Evolutionary conservation across 2,329 filamentous ascomycete species (phyloP), one percentile per base, ranked within the genome.

Genomic region (Graphiopsis chlorocephala): DNA sequence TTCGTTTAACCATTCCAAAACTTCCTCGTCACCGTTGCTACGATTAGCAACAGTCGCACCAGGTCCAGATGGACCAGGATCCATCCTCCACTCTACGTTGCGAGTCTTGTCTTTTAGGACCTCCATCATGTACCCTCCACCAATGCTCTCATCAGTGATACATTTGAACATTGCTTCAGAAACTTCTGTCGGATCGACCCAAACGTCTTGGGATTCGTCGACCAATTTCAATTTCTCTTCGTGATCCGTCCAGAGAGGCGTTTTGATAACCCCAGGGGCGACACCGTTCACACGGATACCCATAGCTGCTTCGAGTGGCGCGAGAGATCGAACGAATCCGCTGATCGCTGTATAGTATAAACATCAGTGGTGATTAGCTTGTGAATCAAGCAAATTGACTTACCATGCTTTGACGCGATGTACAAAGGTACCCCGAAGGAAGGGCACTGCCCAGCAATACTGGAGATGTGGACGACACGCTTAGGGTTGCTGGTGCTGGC

Each of bases 111-210:
- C 73, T 69, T 83, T 82, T 3, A 82, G 81, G 0, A 88, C 83
- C 73, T 88, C 86, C 48, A 88, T 70, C 17, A 87, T 79, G 17
- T 79, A 83, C 0, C 84, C 84, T 3, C 82, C 84, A 1, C 72
- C 72, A 48, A 86, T 74, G 31, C 79, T 76, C 20, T 42, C 29
- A 53, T 84, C 82, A 66, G 85, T 82, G 42, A 86, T 75, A 64
- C 85, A 81, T 45, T 80, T 78, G 64, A 87, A 66, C 85, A 88
- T 88, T 2, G 83, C 83, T 48, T 82, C 78, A 0, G 85, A 85
- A 0, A 88, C 85, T 69, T 88, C 84, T n/a, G n/a, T n/a, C n/a
- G 85, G 79, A n/a, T 81, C 84, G 15, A 86, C 84, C 85, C 85
- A 88, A 65, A 74, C 78, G 70, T 87, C 85, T 15, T 74, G 72